Evolutionary conservation across 257 asterid genomes (phyloP).

Genomic region (Solanum raphanifolium): DNA sequence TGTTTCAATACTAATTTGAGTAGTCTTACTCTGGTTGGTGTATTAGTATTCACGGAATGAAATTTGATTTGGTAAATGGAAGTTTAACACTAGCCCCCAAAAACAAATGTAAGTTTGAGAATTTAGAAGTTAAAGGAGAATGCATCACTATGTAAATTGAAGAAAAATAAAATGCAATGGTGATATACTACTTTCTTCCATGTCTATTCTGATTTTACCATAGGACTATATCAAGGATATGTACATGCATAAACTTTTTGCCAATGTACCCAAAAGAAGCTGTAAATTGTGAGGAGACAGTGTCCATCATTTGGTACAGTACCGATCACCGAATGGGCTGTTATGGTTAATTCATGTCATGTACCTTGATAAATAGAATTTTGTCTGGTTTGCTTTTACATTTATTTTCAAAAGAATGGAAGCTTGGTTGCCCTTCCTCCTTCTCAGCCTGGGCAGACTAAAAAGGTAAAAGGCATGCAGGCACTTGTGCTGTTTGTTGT

Average conservation of each 20-base stretch:
- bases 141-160: background rate
- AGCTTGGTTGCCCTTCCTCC: background rate
- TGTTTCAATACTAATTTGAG: background rate
- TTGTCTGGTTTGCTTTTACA: background rate
- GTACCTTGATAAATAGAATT: background rate
- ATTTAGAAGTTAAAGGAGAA: background rate
- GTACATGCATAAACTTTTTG: background rate
- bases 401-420: background rate
- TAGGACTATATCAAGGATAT: background rate
- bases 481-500: background rate
- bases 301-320: background rate
- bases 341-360: background rate
- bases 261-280: background rate
- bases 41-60: background rate
- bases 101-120: background rate
- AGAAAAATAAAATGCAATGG: background rate
- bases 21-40: background rate
- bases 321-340: background rate
- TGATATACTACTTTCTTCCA: background rate
- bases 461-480: background rate
- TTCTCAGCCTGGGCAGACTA: background rate
- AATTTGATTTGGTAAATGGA: background rate
- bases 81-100: background rate
- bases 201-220: background rate
- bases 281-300: background rate